These are phyloP conservation scores for Citrus glauca DNA, from an alignment of 345 rosid species.

Conservation along the genomic window DNA sequence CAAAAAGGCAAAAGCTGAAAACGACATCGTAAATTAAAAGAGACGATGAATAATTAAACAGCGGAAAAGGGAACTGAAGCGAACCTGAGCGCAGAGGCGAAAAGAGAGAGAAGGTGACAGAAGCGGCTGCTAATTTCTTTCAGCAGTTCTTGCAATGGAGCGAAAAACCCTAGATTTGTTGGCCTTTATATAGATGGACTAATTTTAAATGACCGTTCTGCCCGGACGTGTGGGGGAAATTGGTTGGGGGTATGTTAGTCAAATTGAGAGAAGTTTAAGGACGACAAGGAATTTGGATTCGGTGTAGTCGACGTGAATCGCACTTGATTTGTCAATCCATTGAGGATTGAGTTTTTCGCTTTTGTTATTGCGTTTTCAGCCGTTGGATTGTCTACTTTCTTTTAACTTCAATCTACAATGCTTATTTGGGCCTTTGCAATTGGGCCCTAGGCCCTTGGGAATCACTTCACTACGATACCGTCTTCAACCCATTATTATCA, in stretches of 20 bases:
- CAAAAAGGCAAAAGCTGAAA: not conserved
- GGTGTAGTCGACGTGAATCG: not conserved
- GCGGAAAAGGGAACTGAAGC: not conserved
- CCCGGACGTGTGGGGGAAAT: rapidly evolving
- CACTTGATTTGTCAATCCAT: not conserved
- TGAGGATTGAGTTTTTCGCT: not conserved
- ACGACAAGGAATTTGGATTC: not conserved
- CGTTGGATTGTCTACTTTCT: not conserved
- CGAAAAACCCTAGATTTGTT: conserved; percentile 1
- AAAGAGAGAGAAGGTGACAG: not conserved
- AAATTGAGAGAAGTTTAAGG: not conserved
- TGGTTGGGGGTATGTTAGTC: not conserved
- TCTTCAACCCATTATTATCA: too few relatives aligned
- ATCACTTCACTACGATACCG: too few relatives aligned
- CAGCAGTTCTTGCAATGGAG: not conserved
- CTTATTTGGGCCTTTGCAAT: not conserved
- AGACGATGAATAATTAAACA: not conserved
- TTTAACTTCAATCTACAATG: not conserved
- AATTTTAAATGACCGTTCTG: not conserved
- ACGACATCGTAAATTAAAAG: not conserved
- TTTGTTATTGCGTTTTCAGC: not conserved
- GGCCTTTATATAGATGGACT: not conserved
- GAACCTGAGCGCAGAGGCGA: not conserved
- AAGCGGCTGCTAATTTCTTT: conserved; percentile 1
- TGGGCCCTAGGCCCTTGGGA: too few relatives aligned